phyloP scores from a whole-genome alignment of 169 alveolate genomes.

The Cryptosporidium viatorum region DNA sequence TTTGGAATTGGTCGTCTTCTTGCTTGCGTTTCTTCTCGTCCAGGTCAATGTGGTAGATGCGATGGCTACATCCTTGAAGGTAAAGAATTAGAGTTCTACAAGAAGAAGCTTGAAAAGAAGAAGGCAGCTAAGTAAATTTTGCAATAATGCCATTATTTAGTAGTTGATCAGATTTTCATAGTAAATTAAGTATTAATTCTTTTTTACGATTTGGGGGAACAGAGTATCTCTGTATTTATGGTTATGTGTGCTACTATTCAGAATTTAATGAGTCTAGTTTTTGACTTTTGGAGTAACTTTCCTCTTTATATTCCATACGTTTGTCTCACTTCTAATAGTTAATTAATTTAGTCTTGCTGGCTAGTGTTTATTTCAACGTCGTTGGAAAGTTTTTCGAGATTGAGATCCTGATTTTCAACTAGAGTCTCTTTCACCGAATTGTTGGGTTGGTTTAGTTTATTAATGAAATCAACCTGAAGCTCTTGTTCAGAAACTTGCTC shows the following conservation, averaged over 20 bases:
- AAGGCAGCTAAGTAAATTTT: conserved; percentile 81
- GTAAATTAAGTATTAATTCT: conserved; percentile 25
- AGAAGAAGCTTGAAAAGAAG: conserved; percentile 96
- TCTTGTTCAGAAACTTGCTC: neutral
- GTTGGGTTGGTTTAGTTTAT: neutral
- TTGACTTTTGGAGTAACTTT: too few relatives aligned
- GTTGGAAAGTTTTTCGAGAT: neutral
- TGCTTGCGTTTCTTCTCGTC: conserved; percentile 98
- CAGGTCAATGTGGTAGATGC: conserved; percentile 97
- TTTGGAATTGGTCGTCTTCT: conserved; percentile 95
- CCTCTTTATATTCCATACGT: neutral
- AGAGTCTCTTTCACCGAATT: too few relatives aligned
- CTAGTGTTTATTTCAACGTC: neutral
- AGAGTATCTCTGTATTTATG: neutral
- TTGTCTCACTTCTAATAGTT: neutral
- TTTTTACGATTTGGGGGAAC: neutral
- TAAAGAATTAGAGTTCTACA: conserved; percentile 97
- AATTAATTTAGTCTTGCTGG: neutral
- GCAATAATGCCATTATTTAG: neutral
- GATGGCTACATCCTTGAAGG: conserved; percentile 98
- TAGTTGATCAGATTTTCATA: conserved; percentile 31
- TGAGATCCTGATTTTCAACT: neutral
- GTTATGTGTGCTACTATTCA: neutral
- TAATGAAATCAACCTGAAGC: neutral
- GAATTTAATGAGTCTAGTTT: neutral